These are phyloP conservation scores for Geoglossum cookeanum DNA, from an alignment of 2,329 filamentous ascomycete genomes.

Conservation along the genomic window DNA sequence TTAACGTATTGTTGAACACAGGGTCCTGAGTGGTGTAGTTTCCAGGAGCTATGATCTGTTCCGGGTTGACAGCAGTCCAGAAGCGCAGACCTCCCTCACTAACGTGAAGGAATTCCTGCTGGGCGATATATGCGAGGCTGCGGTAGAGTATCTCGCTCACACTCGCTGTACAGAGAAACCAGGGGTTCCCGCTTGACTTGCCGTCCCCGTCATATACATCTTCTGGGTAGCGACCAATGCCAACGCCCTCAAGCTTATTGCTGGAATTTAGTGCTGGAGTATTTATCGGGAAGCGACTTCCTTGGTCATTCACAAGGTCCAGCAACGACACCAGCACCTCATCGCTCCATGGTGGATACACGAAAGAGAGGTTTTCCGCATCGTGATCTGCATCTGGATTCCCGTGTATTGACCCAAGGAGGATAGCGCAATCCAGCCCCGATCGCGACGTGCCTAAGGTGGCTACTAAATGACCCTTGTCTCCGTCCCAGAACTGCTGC, in stretches of 20 bases:
- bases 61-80: neutral
- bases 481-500: slow-evolving; percentile 53
- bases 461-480: slow-evolving; percentile 38
- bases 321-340: slow-evolving; percentile 23
- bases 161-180: slow-evolving; percentile 22
- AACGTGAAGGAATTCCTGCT: neutral
- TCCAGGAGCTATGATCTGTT: neutral
- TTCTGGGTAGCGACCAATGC: slow-evolving; percentile 49
- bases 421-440: slow-evolving; percentile 53
- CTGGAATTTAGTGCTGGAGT: neutral
- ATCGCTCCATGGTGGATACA: slow-evolving; percentile 9
- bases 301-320: slow-evolving; percentile 17
- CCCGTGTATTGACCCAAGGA: slow-evolving; percentile 30
- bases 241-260: slow-evolving; percentile 26
- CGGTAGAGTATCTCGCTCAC: neutral
- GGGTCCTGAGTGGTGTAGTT: neutral
- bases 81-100: neutral
- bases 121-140: neutral
- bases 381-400: slow-evolving; percentile 49
- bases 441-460: slow-evolving; percentile 46
- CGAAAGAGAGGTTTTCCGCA: slow-evolving; percentile 16
- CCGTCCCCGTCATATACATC: slow-evolving; percentile 46
- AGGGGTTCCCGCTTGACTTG: slow-evolving; percentile 45
- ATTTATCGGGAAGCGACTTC: slow-evolving; percentile 21
- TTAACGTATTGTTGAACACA: neutral